These are phyloP conservation scores for Pilatotrama ljubarskyi DNA, from an alignment of 768 basidiomycete species.

Conservation along the genomic window DNA sequence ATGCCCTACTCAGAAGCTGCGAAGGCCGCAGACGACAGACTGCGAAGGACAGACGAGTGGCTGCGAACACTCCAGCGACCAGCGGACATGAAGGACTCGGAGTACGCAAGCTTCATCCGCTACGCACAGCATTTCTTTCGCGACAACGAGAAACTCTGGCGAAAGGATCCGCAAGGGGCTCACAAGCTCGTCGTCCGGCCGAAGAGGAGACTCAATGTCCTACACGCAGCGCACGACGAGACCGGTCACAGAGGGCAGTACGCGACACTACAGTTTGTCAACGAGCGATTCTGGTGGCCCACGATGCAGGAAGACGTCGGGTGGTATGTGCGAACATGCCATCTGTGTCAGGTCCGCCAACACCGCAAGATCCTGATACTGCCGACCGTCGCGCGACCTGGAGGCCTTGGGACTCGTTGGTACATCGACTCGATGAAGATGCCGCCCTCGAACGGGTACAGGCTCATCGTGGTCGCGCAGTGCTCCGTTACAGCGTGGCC, in stretches of 20 bases:
- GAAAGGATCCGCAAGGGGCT: conserved; percentile 10
- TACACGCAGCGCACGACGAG: conserved; percentile 15
- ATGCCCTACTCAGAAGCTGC: not conserved
- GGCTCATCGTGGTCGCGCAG: conserved; percentile 39
- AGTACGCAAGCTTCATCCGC: conserved; percentile 7
- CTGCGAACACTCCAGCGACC: not conserved
- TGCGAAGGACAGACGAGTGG: not conserved
- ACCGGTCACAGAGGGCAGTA: conserved; percentile 24
- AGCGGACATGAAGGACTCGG: not conserved
- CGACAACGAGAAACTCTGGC: conserved; percentile 17
- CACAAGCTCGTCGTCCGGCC: conserved; percentile 15
- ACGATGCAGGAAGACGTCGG: conserved; percentile 19
- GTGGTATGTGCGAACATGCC: conserved; percentile 33
- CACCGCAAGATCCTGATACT: conserved; percentile 25
- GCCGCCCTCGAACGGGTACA: conserved; percentile 34
- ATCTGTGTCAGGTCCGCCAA: conserved; percentile 38
- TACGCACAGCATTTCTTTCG: conserved; percentile 11
- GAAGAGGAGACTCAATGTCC: not conserved
- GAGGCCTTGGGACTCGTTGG: conserved; percentile 34
- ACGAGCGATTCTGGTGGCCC: conserved; percentile 31
- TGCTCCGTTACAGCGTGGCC: conserved; percentile 36
- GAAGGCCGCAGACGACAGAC: not conserved
- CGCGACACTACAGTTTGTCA: conserved; percentile 6
- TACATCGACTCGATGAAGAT: conserved; percentile 46
- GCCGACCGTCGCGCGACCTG: conserved; percentile 19